Base-by-base conservation (phyloP, 345 rosid species). In the Bretschneidera sinensis region DNA sequence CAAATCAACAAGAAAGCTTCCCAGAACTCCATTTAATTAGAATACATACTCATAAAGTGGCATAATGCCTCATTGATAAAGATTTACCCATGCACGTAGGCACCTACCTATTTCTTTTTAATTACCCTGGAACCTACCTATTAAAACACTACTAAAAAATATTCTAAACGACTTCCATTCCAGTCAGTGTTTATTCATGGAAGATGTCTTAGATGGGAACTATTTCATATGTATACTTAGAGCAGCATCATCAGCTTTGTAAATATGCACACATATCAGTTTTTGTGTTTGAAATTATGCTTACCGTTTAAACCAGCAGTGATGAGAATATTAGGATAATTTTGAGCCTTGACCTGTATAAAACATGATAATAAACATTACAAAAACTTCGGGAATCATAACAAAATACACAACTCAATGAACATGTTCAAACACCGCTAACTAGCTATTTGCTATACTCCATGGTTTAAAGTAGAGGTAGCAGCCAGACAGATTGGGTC, bases 281-380 rank as follows among this genome's bases (percentile, higher is more conserved):
- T 39, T 13, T 7, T 7, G 1, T 1, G 15, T 4, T 4, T 39
- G 45, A 39, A 39, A 39, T 14, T 39, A 56, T 21, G 48, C 89
- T 79, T 65, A 90, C 99, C 99, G 62, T 90, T 68, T 68, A 90
- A 77, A 62, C 99, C 97, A 60, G 96, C 92, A 34, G 90, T 86
- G 25, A 90, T 75, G 57, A 92, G 99, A 61, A 92, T 73, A 63
- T 80, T 48, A 21, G 97, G 99, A 69, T 92, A 92, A 49, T 80
- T 76, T 78, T 89, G 88, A 54, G 86, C 79, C 71, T 61, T 75
- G 21, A 92, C 86, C 98, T 89, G 85, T 39, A 64, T 55, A 33
- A 1, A 39, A 61, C n/a, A 69, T 21, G 28, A 51, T 21, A 22
- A 8, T 23, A 33, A 0, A 59, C 28, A 18, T 20, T 7, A 39